Conservation (phyloP, 306 rosid genomes). For the Medicago ruthenica region DNA sequence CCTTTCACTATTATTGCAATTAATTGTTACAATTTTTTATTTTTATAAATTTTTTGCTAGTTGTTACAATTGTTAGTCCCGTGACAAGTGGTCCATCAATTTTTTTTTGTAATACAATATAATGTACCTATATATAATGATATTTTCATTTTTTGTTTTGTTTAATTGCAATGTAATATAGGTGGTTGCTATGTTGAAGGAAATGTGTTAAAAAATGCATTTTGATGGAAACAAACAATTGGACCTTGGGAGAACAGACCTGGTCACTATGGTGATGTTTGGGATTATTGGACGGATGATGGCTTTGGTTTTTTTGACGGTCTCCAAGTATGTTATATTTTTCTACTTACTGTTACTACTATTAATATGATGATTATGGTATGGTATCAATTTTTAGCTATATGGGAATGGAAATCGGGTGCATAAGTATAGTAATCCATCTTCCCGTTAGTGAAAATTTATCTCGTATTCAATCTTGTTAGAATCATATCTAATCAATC, state of each 20-base stretch:
- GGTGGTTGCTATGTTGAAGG: constrained; percentile 95
- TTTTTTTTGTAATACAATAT: neutral
- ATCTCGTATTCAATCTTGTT: too few relatives aligned
- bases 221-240: constrained; percentile 76
- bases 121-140: neutral
- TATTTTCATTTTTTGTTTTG: too few relatives aligned
- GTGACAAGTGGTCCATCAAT: neutral
- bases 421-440: too few relatives aligned
- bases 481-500: too few relatives aligned
- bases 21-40: too few relatives aligned
- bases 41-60: neutral
- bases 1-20: neutral
- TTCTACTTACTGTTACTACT: too few relatives aligned
- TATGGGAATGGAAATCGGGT: too few relatives aligned
- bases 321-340: constrained; percentile 63
- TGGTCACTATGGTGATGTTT: constrained; percentile 83
- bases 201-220: constrained; percentile 77
- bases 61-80: neutral
- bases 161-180: constrained; percentile 37
- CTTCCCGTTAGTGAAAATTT: too few relatives aligned
- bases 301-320: constrained; percentile 79
- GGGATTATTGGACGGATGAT: constrained; percentile 94
- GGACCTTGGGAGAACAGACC: constrained; percentile 91
- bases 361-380: too few relatives aligned
- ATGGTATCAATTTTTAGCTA: too few relatives aligned